These are phyloP conservation scores for Penicillium coprophilum DNA, from an alignment of 495 filamentous ascomycete genomes.

Conservation along the genomic window DNA sequence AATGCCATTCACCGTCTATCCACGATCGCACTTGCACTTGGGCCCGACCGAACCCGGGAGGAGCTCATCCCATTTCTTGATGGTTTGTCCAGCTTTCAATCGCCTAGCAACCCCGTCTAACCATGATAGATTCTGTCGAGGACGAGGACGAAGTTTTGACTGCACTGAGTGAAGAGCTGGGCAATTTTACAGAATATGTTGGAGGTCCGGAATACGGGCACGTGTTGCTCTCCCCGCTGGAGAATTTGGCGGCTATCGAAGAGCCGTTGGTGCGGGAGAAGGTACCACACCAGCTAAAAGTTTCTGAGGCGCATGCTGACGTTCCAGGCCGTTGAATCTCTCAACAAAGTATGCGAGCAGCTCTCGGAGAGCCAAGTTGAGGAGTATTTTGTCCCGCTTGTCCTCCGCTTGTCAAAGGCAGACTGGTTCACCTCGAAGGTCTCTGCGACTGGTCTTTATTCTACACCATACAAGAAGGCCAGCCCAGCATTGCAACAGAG, in stretches of 20 bases:
- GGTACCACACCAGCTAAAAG: conserved; percentile 48
- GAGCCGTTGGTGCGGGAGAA: conserved; percentile 97
- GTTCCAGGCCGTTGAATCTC: conserved; percentile 86
- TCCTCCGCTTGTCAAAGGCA: conserved; percentile 92
- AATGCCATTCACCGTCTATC: conserved; percentile 98
- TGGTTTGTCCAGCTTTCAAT: conserved; percentile 56
- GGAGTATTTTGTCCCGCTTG: conserved; percentile 92
- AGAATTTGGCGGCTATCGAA: conserved; percentile 97
- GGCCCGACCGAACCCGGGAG: conserved; percentile 91
- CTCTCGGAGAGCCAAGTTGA: conserved; percentile 90
- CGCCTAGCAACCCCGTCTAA: conserved; percentile 27
- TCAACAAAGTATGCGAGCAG: conserved; percentile 97
- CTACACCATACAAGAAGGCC: conserved; percentile 86
- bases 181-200: conserved; percentile 95
- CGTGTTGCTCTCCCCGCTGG: conserved; percentile 92
- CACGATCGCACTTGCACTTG: conserved; percentile 94
- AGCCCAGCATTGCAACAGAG: conserved; percentile 79
- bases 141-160: conserved; percentile 98
- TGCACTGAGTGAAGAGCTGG: conserved; percentile 92
- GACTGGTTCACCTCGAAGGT: conserved; percentile 99
- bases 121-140: conserved; percentile 83
- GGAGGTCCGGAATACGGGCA: conserved; percentile 91
- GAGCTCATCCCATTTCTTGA: conserved; percentile 98
- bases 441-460: conserved; percentile 93
- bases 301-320: conserved; percentile 25